These are phyloP conservation scores for Rosa multiflora DNA, from an alignment of 306 rosid species.

Conservation along the genomic window DNA sequence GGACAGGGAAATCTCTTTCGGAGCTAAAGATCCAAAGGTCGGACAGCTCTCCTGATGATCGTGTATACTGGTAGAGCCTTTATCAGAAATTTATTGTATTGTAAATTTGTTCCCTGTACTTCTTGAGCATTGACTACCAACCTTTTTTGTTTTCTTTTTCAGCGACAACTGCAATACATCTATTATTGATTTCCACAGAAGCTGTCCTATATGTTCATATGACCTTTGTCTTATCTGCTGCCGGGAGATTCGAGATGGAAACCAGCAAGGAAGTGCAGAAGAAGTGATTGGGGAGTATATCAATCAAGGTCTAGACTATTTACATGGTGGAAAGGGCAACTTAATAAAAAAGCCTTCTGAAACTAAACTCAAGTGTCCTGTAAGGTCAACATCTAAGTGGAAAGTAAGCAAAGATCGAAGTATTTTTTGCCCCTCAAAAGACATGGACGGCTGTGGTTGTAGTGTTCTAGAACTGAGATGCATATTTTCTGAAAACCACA, in stretches of 20 bases:
- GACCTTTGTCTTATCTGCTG: constrained; percentile 88
- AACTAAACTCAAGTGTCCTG: constrained; percentile 9
- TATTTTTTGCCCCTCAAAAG: constrained; percentile 58
- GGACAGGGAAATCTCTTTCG: constrained; percentile 29
- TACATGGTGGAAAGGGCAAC: constrained; percentile 39
- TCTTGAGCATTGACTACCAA: not conserved
- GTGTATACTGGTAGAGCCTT: constrained; percentile 59
- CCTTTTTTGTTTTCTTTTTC: constrained; percentile 25
- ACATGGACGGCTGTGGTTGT: constrained; percentile 37
- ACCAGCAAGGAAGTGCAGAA: constrained; percentile 51
- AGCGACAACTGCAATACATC: constrained; percentile 84
- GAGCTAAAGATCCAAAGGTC: constrained; percentile 33
- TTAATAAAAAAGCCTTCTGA: not conserved
- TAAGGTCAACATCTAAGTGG: constrained; percentile 47
- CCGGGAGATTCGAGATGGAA: constrained; percentile 62
- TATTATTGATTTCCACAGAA: constrained; percentile 77
- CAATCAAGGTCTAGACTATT: constrained; percentile 38
- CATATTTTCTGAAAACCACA: constrained; percentile 31
- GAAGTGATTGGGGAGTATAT: constrained; percentile 38
- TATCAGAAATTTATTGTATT: not conserved
- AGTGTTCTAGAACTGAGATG: constrained; percentile 58
- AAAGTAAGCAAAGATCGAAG: constrained; percentile 53
- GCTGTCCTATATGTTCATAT: constrained; percentile 58
- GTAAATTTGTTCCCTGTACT: not conserved
- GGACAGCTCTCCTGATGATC: constrained; percentile 35